Percentiles rank a stretch among this genome's conserved stretches.
These are phyloP conservation scores for Diplosphaera chodatii DNA, from an alignment of 139 green algal species.

Conservation along the genomic window DNA sequence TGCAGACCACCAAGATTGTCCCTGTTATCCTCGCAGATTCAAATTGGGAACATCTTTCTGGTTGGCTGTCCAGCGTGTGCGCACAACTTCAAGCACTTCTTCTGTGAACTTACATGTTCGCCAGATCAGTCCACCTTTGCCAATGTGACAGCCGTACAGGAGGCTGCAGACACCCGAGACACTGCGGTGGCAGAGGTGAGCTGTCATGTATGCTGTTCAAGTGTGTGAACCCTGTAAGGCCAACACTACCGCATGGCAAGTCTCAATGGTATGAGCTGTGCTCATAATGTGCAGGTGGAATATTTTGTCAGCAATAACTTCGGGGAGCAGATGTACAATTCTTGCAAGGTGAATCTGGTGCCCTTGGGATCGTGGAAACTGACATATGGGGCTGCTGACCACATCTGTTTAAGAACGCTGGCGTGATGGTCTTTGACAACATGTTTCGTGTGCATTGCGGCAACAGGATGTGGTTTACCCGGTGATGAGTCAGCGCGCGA, in stretches of 20 bases:
- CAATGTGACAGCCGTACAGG: conserved; percentile 65
- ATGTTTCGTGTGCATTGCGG: too few relatives aligned
- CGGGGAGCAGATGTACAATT: conserved; percentile 58
- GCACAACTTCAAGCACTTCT: conserved; percentile 90
- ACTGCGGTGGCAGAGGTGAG: conserved; percentile 40
- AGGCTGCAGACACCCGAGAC: conserved; percentile 24
- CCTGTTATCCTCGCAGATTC: conserved; percentile 52
- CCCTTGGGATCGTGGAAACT: too few relatives aligned
- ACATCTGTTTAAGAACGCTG: too few relatives aligned
- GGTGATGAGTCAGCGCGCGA: conserved; percentile 62
- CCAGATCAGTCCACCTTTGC: conserved; percentile 76
- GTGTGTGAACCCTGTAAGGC: too few relatives aligned
- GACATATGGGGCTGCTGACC: too few relatives aligned
- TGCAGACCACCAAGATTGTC: too few relatives aligned
- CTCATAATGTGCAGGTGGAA: conserved; percentile 29
- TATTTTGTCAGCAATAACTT: conserved; percentile 52
- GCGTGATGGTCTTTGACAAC: too few relatives aligned
- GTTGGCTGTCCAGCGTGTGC: conserved; percentile 82
- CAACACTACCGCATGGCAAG: too few relatives aligned
- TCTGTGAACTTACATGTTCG: conserved; percentile 67
- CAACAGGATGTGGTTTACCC: conserved; percentile 33
- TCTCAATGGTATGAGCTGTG: too few relatives aligned
- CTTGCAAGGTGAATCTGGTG: conserved; percentile 78
- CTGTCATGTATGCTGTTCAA: too few relatives aligned
- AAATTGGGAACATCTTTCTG: conserved; percentile 66